Base-by-base conservation (phyloP, 306 rosid genomes). In the Vicia sativa region DNA sequence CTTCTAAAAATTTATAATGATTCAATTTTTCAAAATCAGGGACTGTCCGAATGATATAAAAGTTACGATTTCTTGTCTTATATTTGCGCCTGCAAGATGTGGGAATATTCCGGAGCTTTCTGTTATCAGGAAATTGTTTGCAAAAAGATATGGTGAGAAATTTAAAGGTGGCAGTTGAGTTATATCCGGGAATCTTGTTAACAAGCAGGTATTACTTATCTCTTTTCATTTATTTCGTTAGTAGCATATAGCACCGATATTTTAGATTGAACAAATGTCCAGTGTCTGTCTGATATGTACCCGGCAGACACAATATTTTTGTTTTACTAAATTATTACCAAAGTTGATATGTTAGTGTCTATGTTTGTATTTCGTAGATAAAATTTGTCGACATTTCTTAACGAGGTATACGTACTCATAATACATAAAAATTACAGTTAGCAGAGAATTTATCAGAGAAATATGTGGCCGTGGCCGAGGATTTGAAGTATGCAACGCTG, bases 61-160 rank as follows among this genome's bases (percentile, higher is more conserved):
- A 3, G 97, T 88, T 83, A 96, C 98, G 14, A 77, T 86, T 75
- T 90, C 98, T 11, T 90, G 84, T 70, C 90, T 93, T 38, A 83
- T 90, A 68, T 93, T 46, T 83, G 96, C 98, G 21, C 88, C 98
- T 28, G 93, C 96, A 3, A 80, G 98, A 79, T 86, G 87, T 65
- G 98, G 97, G 11, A 89, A 93, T 56, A 78, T 93, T 13, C 97
- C 91, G 16, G 98, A 93, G 79, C 96, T 93, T 11, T 65, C 43
- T 75, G 66, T n/a, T n/a, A 82, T 93, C 38, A 81, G 93, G 68
- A 83, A 86, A 72, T 85, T 93, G 49, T 93, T 93, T 11, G 80
- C 77, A 44, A 67, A 88, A 43, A 91, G 96, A 4, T 86, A 93
- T 39, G 97, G 98, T 7, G 78, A 67, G 48, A 77, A 62, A 48